Evolutionary conservation across 768 basidiomycete genomes (phyloP).

Genomic region (Boletus barrowsii): DNA sequence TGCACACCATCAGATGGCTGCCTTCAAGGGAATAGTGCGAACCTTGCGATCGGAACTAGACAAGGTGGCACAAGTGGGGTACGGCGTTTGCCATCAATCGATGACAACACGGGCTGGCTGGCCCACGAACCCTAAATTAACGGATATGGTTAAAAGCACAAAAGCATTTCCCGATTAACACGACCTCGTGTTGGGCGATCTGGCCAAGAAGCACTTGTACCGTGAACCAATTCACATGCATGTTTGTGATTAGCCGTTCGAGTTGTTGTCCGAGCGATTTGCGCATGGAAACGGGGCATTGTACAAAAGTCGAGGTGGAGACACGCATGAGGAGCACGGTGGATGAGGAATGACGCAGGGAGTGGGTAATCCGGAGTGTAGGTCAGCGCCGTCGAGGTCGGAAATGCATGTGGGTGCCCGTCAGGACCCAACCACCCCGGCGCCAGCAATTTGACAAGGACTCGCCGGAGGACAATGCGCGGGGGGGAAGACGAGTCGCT

Average conservation of each 20-base stretch:
- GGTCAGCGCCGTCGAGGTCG: slow-evolving; percentile 23
- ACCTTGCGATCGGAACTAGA: slow-evolving; percentile 9
- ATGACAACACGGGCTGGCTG: slow-evolving; percentile 11
- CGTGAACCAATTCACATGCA: slow-evolving; percentile 7
- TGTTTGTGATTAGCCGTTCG: slow-evolving; percentile 13
- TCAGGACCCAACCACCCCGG: slow-evolving; percentile 10
- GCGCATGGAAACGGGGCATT: slow-evolving; percentile 8
- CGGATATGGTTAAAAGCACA: slow-evolving; percentile 28
- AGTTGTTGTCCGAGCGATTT: slow-evolving; percentile 17
- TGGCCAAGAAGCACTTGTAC: slow-evolving; percentile 17
- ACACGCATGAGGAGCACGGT: slow-evolving; percentile 8
- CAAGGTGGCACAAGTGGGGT: slow-evolving; percentile 14
- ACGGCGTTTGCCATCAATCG: slow-evolving; percentile 20
- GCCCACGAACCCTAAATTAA: slow-evolving; percentile 29
- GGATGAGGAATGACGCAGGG: slow-evolving; percentile 7
- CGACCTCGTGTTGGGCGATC: slow-evolving; percentile 22
- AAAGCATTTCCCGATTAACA: slow-evolving; percentile 25
- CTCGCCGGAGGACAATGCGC: neutral
- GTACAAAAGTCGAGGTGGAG: neutral
- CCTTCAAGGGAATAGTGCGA: slow-evolving; percentile 14
- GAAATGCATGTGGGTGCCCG: slow-evolving; percentile 15
- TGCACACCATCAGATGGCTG: slow-evolving; percentile 14
- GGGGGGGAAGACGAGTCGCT: neutral
- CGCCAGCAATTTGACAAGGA: slow-evolving; percentile 1
- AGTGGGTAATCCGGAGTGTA: neutral